Percentiles rank a stretch among this genome's conserved stretches.
phyloP scores from a whole-genome alignment of 1,284 basidiomycete genomes.

The Heterobasidion parviporum region DNA sequence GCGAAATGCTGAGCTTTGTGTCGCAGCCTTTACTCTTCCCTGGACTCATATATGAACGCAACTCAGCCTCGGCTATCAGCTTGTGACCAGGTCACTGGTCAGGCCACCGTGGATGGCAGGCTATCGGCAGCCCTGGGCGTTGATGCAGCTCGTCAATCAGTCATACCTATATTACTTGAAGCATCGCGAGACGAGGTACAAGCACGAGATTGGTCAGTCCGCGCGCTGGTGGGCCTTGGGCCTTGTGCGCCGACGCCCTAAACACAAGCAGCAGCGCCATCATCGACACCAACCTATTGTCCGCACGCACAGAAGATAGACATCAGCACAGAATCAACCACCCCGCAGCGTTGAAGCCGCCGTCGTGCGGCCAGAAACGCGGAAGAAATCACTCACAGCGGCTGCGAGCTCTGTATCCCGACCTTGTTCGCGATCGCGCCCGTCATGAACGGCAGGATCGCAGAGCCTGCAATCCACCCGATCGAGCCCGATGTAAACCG shows the following conservation, averaged over 20 bases:
- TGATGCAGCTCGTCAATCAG: no score
- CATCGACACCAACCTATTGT: constrained; percentile 34
- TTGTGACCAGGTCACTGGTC: no score
- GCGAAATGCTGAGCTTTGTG: no score
- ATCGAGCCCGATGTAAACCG: constrained; percentile 26
- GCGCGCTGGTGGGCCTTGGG: constrained; percentile 16
- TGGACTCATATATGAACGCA: no score
- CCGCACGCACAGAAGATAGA: not conserved
- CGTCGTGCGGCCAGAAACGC: not conserved
- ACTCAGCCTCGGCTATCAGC: no score
- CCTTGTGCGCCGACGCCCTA: constrained; percentile 29
- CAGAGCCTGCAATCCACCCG: constrained; percentile 52
- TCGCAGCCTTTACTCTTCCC: no score
- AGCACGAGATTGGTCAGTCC: constrained; percentile 3
- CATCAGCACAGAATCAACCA: not conserved
- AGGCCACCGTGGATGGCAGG: no score
- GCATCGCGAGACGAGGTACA: no score
- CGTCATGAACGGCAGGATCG: constrained; percentile 46
- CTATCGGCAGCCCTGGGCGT: no score
- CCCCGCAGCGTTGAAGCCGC: not conserved
- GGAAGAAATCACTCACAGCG: constrained; percentile 34
- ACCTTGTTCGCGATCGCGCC: constrained; percentile 40
- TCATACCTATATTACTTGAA: no score
- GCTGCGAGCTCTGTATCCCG: constrained; percentile 47
- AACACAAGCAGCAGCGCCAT: constrained; percentile 31